Conservation (phyloP, 2,329 filamentous ascomycete genomes). For the Cryphonectria nitschkei region DNA sequence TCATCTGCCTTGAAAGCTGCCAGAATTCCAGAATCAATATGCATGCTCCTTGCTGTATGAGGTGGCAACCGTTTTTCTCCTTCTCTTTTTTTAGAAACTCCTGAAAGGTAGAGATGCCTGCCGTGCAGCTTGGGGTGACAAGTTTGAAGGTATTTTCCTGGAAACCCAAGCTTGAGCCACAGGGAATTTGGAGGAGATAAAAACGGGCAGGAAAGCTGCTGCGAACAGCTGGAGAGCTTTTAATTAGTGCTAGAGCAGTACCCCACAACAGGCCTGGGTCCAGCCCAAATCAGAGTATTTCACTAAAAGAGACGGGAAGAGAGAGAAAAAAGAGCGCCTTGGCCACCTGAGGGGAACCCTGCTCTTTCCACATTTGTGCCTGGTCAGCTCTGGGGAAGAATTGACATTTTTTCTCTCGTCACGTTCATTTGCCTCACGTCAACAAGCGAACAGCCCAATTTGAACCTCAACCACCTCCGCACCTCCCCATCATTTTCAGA, state of each 20-base stretch:
- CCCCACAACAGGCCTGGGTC: neutral
- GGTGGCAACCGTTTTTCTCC: neutral
- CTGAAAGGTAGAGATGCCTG: neutral
- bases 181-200: neutral
- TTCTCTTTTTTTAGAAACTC: no score
- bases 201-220: neutral
- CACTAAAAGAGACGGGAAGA: neutral
- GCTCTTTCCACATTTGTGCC: slow-evolving; percentile 17
- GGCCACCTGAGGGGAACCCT: slow-evolving; percentile 14
- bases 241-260: neutral
- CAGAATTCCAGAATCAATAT: neutral
- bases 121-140: neutral
- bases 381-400: slow-evolving; percentile 12
- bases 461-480: neutral
- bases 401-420: slow-evolving; percentile 16
- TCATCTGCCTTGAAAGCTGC: slow-evolving; percentile 1
- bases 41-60: neutral
- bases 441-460: neutral
- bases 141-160: neutral
- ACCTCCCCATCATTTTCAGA: neutral
- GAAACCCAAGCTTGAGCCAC: neutral
- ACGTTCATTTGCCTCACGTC: slow-evolving; percentile 8
- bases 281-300: neutral
- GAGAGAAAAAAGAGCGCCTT: neutral
- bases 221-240: slow-evolving; percentile 2